Evolutionary conservation across 352 stramenopile species (phyloP).

Genomic region (Globisporangium perplexum): DNA sequence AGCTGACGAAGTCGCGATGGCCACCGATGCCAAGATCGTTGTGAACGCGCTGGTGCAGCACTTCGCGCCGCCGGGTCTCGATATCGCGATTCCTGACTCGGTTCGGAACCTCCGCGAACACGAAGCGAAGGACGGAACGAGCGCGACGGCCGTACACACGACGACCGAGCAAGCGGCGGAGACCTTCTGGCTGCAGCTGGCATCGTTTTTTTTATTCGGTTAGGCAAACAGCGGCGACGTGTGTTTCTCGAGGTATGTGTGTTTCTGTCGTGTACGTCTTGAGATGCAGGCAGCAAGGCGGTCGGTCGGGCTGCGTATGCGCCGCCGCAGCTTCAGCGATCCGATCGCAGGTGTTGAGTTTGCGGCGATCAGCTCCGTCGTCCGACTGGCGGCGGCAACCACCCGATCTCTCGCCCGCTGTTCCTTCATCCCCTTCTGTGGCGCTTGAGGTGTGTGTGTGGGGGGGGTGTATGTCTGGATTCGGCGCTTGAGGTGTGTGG

Average conservation of each 20-base stretch:
- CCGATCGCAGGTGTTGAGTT: not conserved
- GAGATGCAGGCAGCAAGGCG: not conserved
- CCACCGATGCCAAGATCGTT: not conserved
- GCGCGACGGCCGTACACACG: not conserved
- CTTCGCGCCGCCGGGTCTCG: not conserved
- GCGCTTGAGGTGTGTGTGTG: too few relatives aligned
- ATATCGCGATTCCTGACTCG: not conserved
- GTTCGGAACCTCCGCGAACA: not conserved
- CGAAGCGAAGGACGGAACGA: not conserved
- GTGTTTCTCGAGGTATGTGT: conserved; percentile 1
- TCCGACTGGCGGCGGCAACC: not conserved
- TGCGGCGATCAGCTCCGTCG: too few relatives aligned
- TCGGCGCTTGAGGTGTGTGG: conserved; percentile 1
- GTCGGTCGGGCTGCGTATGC: not conserved
- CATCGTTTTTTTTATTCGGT: conserved; percentile 49
- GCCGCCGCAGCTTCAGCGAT: not conserved
- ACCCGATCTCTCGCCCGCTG: not conserved
- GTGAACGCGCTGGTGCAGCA: not conserved
- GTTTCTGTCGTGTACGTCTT: not conserved
- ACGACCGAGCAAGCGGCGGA: conserved; percentile 18
- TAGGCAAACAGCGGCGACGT: not conserved
- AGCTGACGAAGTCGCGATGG: not conserved
- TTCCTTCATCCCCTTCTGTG: not conserved
- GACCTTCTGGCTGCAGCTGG: conserved; percentile 49
- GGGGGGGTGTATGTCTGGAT: too few relatives aligned